Conservation (phyloP, 192 early-diverging fungal species). For the Umbelopsis vinacea region DNA sequence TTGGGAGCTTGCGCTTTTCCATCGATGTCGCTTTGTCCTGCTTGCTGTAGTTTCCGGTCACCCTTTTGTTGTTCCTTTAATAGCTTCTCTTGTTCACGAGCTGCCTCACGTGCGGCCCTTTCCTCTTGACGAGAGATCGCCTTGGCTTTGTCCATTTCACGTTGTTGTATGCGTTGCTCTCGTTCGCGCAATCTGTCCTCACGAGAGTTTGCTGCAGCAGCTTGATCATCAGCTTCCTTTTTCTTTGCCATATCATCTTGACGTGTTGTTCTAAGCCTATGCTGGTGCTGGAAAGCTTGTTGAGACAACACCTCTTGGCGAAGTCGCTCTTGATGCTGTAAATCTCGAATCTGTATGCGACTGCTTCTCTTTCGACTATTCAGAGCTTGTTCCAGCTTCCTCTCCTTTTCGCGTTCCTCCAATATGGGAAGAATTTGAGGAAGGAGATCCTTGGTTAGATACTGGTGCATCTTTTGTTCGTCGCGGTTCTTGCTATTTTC, state of each 20-base stretch:
- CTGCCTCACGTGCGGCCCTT: constrained; percentile 28
- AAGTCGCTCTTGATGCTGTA: constrained; percentile 58
- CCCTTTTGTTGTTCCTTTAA: constrained; percentile 5
- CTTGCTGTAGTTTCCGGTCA: not conserved
- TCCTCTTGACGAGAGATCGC: constrained; percentile 29
- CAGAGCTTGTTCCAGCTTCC: constrained; percentile 55
- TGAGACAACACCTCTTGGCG: constrained; percentile 34
- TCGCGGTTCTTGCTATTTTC: constrained; percentile 49
- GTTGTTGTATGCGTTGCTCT: constrained; percentile 40
- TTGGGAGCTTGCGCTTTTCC: not conserved
- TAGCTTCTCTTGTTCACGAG: constrained; percentile 18
- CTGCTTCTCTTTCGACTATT: constrained; percentile 66
- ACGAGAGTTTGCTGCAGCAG: constrained; percentile 26
- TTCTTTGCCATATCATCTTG: constrained; percentile 37
- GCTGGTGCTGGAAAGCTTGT: constrained; percentile 38
- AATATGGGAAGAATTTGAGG: constrained; percentile 62
- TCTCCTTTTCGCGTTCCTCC: constrained; percentile 62
- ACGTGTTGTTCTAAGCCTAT: constrained; percentile 40
- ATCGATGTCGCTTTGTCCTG: not conserved
- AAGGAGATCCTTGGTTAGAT: constrained; percentile 58
- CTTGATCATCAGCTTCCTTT: constrained; percentile 34
- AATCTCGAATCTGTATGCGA: constrained; percentile 60
- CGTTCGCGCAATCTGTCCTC: constrained; percentile 39
- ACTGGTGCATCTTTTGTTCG: constrained; percentile 61
- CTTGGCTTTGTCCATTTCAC: constrained; percentile 37